phyloP scores from a whole-genome alignment of 2,329 filamentous ascomycete species.

The Clonostachys byssicola region DNA sequence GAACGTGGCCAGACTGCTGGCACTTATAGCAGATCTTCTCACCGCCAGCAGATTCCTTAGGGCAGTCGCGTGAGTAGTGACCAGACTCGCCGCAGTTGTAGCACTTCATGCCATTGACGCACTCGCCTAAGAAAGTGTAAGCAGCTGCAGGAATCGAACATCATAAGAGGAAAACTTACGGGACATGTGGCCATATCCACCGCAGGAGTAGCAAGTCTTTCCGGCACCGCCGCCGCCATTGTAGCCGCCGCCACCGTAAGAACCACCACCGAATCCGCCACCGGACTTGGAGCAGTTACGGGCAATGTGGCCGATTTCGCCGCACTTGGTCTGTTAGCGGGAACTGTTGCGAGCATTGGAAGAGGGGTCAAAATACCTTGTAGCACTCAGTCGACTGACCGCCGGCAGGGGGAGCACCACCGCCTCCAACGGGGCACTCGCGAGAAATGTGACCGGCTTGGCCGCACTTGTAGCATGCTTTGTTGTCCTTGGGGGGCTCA shows the following conservation, averaged over 20 bases:
- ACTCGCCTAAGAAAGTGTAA: conserved; percentile 58
- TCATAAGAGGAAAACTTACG: conserved; percentile 43
- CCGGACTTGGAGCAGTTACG: conserved; percentile 76
- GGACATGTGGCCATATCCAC: conserved; percentile 94
- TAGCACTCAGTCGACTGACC: conserved; percentile 73
- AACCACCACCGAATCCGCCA: conserved; percentile 38
- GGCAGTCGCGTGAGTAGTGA: conserved; percentile 93
- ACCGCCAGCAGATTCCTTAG: conserved; percentile 77
- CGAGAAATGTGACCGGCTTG: conserved; percentile 87
- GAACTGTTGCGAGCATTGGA: conserved; percentile 4
- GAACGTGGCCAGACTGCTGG: conserved; percentile 80
- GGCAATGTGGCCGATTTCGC: conserved; percentile 93
- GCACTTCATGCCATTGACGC: conserved; percentile 98
- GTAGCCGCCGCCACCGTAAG: conserved; percentile 40
- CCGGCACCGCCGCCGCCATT: conserved; percentile 50
- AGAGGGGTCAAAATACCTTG: conserved; percentile 49
- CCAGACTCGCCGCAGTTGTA: conserved; percentile 97
- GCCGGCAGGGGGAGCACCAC: conserved; percentile 39
- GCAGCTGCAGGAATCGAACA: too few relatives aligned
- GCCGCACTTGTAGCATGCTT: conserved; percentile 76
- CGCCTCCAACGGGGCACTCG: conserved; percentile 64
- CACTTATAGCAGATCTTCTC: conserved; percentile 99
- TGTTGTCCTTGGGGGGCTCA: conserved; percentile 80
- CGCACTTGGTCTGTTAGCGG: conserved; percentile 53
- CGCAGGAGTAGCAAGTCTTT: conserved; percentile 98